Percentiles rank a stretch among this genome's conserved stretches.
phyloP scores from a whole-genome alignment of 2,329 filamentous ascomycete genomes.

The Nigrospora osmanthi region DNA sequence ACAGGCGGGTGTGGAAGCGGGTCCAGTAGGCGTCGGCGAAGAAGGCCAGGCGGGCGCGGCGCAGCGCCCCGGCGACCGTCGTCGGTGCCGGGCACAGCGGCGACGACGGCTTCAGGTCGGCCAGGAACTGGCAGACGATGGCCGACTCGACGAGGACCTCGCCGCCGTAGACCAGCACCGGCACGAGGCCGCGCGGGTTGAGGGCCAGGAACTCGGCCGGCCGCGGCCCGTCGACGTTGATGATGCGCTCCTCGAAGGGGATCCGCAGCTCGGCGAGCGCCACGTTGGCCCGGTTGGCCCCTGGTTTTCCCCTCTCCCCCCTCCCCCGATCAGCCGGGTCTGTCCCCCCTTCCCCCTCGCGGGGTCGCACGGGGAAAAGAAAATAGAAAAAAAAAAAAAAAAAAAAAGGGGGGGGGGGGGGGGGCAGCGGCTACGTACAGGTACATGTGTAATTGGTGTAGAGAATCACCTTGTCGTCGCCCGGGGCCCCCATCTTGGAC shows the following conservation, averaged over 20 bases:
- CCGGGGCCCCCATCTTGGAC: constrained; percentile 1
- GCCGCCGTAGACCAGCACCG: constrained; percentile 3
- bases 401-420: background rate
- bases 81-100: constrained; percentile 4
- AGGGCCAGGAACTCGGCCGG: constrained; percentile 4
- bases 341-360: background rate
- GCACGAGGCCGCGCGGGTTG: constrained; percentile 6
- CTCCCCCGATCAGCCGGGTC: background rate
- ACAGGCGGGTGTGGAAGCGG: constrained; percentile 5
- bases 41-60: constrained; percentile 4
- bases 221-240: constrained; percentile 6
- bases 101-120: constrained; percentile 3
- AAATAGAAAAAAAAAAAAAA: too few species aligned
- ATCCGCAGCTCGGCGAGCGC: constrained; percentile 4
- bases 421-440: constrained; percentile 1
- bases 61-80: constrained; percentile 4
- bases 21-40: constrained; percentile 7
- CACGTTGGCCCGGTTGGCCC: constrained; percentile 6
- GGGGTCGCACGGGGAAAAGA: too few species aligned
- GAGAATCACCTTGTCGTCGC: constrained; percentile 3
- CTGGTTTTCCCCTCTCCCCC: background rate
- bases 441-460: constrained; percentile 8
- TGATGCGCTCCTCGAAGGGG: constrained; percentile 5
- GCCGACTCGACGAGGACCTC: constrained; percentile 5
- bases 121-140: constrained; percentile 7